These are phyloP conservation scores for Suaeda aralocaspica DNA, from an alignment of 148 eudicot species.

Conservation along the genomic window DNA sequence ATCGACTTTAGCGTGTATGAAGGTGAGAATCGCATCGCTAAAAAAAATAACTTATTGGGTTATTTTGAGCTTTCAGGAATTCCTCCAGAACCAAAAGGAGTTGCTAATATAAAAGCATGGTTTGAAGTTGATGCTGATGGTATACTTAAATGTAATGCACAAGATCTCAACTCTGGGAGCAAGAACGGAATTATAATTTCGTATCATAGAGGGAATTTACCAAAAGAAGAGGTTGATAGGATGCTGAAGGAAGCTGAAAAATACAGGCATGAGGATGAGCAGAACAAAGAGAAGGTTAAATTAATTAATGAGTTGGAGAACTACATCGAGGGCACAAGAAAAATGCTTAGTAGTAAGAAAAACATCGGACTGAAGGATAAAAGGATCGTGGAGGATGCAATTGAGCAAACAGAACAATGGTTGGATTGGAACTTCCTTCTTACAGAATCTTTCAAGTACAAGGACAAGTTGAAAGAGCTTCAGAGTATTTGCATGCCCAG, in stretches of 20 bases:
- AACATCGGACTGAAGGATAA: background rate
- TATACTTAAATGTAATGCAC: background rate
- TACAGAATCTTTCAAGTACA: background rate
- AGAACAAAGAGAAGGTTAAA: background rate
- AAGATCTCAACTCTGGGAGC: background rate
- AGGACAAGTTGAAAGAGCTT: conserved; percentile 1
- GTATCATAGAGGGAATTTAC: background rate
- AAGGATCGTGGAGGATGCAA: background rate
- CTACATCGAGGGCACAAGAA: background rate
- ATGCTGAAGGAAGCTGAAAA: background rate
- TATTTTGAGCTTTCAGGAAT: background rate
- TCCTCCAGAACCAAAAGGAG: background rate
- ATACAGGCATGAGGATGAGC: background rate
- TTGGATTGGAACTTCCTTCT: background rate
- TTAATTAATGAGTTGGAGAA: background rate
- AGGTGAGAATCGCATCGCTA: background rate
- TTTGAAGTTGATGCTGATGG: conserved; percentile 1
- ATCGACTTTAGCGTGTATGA: background rate
- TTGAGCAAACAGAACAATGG: conserved; percentile 1
- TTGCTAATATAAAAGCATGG: background rate
- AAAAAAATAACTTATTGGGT: background rate
- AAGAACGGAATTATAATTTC: background rate
- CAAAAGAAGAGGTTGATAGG: background rate
- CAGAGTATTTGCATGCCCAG: background rate
- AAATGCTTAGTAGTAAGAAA: background rate